Evolutionary conservation across 164 flowering plant species (phyloP).

Genomic region (Magnolia officinalis): DNA sequence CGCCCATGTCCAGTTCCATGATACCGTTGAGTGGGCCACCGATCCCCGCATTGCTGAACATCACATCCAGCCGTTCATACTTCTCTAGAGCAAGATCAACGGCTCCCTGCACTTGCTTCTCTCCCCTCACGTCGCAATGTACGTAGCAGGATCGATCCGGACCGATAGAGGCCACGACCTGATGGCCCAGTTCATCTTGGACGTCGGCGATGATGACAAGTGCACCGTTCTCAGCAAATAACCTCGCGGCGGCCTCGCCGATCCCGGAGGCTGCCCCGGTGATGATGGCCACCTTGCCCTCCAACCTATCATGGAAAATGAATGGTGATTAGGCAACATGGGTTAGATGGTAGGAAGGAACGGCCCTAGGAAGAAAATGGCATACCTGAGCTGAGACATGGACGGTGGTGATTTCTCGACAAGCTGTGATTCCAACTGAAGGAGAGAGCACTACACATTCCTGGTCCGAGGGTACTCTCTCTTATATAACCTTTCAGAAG

Average conservation of each 20-base stretch:
- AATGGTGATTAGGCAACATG: not conserved
- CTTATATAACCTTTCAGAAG: no score
- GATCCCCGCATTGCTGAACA: conserved; percentile 31
- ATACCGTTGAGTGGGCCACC: conserved; percentile 8
- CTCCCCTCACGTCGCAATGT: conserved; percentile 28
- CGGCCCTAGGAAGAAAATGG: not conserved
- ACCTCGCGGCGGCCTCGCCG: conserved; percentile 24
- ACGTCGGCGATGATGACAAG: conserved; percentile 22
- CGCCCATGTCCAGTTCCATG: conserved; percentile 16
- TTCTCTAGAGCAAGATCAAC: conserved; percentile 9
- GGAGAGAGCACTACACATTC: no score
- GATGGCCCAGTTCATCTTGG: conserved; percentile 20
- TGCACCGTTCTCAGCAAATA: conserved; percentile 26
- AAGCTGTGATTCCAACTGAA: no score
- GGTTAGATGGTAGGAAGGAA: not conserved
- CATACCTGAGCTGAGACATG: not conserved
- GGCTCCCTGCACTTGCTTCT: conserved; percentile 17
- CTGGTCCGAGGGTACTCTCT: no score
- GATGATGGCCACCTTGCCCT: conserved; percentile 27
- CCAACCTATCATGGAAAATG: conserved; percentile 9
- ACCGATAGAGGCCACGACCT: conserved; percentile 24
- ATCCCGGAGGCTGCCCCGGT: conserved; percentile 33
- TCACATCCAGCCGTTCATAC: conserved; percentile 19
- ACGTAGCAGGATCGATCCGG: conserved; percentile 8
- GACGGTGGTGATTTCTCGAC: not conserved